Base-by-base conservation (phyloP, 257 asterid genomes). In the Anisodus acutangulus region DNA sequence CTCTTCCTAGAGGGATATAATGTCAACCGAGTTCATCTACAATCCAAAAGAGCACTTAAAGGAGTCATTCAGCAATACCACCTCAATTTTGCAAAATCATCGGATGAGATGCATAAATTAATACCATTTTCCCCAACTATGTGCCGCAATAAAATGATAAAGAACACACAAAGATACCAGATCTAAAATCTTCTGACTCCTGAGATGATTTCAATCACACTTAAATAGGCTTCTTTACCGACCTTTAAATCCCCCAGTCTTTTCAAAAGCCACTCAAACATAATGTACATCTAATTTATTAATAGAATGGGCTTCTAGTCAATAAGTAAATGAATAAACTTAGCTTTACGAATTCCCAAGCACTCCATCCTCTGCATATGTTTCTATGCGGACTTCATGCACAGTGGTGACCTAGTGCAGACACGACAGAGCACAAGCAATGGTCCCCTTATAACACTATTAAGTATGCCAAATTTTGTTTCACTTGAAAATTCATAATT, bases 101-200 rank as follows among this genome's bases (percentile, higher is more conserved):
- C 43, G 19, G 8, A 74, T 74, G 81, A 74, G 45, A 22, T 49
- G 62, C 60, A 55, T 74, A 74, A 74, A 74, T 3, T 74, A 74
- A 49, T n/a, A 54, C 1, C 62, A 74, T 49, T 6, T 72, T 22
- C 3, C 81, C 81, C 2, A 49, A 49, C 22, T 11, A 49, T 41
- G 78, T 69, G 59, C 39, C 1, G 2, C 57, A 74, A 22, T 22
- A 49, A 49, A 62, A 74, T 49, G 22, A 74, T 49, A 74, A 11
- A 54, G 43, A 49, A 31, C 26, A 49, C 3, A 49, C 10, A 72
- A 71, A n/a, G 79, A 47, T 47, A 47, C 6, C 59, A 22, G 59
- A 72, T 72, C 57, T 9, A 72, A n/a, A 43, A 43, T n/a, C 39
- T 72, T 60, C 31, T 12, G 58, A 74, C 43, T 74, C 43, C 9